These are phyloP conservation scores for Tilletia indica DNA, from an alignment of 1,284 basidiomycete genomes.

Conservation along the genomic window DNA sequence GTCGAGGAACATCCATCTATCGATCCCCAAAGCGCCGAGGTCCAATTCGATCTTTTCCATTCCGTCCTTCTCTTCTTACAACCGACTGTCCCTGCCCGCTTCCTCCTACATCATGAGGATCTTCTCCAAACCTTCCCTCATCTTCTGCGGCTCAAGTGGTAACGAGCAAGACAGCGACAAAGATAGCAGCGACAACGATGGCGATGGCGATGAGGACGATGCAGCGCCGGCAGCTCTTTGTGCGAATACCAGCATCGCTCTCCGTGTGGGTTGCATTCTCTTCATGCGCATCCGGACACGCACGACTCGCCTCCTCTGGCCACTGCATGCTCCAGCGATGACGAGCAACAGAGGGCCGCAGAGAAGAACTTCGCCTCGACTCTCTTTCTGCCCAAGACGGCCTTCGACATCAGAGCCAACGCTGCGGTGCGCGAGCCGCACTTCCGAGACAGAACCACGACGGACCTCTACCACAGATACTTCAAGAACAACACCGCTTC, in stretches of 20 bases:
- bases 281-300: too few relatives aligned
- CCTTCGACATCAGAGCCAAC: conserved; percentile 74
- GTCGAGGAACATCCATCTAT: too few relatives aligned
- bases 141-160: background rate
- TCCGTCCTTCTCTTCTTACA: too few relatives aligned
- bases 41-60: too few relatives aligned
- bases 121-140: conserved; percentile 1
- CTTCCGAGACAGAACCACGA: conserved; percentile 69
- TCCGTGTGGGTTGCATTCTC: background rate
- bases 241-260: background rate
- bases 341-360: conserved; percentile 3
- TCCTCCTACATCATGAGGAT: background rate
- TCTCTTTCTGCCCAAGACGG: conserved; percentile 77
- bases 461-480: conserved; percentile 82
- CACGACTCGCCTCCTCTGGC: too few relatives aligned
- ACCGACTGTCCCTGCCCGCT: too few relatives aligned
- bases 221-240: too few relatives aligned
- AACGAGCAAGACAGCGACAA: too few relatives aligned
- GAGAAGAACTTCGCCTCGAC: conserved; percentile 57
- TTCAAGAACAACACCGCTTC: conserved; percentile 70
- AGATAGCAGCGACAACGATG: background rate
- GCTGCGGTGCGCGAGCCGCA: conserved; percentile 66
- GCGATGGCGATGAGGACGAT: too few relatives aligned
- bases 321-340: background rate
- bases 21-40: too few relatives aligned